phyloP scores from a whole-genome alignment of 2,329 filamentous ascomycete genomes.

The Biscogniauxia sp. region DNA sequence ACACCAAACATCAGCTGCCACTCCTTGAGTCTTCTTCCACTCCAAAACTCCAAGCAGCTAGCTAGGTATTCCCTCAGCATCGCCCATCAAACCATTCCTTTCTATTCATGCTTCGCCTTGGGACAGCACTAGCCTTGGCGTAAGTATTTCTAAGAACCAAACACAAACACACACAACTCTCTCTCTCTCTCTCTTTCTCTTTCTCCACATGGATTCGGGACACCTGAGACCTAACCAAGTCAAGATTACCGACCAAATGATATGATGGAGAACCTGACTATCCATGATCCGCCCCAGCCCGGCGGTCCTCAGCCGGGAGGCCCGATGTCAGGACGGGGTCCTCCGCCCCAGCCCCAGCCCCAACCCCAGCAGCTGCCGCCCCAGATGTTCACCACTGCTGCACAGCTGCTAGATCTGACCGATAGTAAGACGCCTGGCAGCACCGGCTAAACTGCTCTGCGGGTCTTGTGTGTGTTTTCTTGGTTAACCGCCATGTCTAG shows the following conservation, averaged over 20 bases:
- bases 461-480: not conserved
- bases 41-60: no score
- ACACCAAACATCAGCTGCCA: not conserved
- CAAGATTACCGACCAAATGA: constrained; percentile 25
- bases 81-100: not conserved
- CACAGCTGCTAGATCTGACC: constrained; percentile 91
- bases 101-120: not conserved
- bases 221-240: not conserved
- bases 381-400: constrained; percentile 98
- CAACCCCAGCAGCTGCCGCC: constrained; percentile 68
- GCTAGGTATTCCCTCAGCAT: not conserved
- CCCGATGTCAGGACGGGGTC: constrained; percentile 5
- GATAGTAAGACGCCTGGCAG: constrained; percentile 69
- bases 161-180: not conserved
- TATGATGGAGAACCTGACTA: constrained; percentile 54
- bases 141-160: not conserved
- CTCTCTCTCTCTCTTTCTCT: no score
- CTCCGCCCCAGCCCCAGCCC: constrained; percentile 32
- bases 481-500: constrained; percentile 47
- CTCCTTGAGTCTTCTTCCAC: no score
- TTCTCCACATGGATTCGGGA: not conserved
- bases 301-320: constrained; percentile 32
- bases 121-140: not conserved
- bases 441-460: constrained; percentile 2
- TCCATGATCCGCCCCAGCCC: constrained; percentile 47